Percentiles rank a stretch among this genome's conserved stretches.
Conservation (phyloP, 163 green algal genomes). For the Prototheca wickerhamii region DNA sequence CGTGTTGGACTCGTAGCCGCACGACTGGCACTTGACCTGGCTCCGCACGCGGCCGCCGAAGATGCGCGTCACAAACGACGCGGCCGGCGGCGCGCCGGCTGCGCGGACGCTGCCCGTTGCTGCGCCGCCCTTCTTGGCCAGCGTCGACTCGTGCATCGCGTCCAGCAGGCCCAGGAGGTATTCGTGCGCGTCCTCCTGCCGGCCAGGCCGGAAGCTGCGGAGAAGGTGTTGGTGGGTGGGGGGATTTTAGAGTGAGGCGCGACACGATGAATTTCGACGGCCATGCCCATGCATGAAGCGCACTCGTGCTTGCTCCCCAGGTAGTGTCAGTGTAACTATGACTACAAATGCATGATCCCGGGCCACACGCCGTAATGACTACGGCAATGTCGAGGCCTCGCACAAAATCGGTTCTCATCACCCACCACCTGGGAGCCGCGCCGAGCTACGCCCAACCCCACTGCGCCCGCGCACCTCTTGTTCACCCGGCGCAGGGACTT, state of each 20-base stretch:
- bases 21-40: conserved; percentile 75
- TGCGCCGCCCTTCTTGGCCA: conserved; percentile 29
- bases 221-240: not conserved
- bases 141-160: conserved; percentile 75
- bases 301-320: no score
- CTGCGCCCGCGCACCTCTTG: conserved; percentile 39
- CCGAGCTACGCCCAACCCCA: not conserved
- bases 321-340: conserved; percentile 71
- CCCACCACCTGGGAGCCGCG: conserved; percentile 15
- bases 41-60: conserved; percentile 83
- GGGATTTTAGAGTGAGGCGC: not conserved
- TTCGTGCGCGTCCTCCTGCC: conserved; percentile 96
- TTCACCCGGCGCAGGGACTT: conserved; percentile 49
- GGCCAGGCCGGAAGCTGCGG: conserved; percentile 69
- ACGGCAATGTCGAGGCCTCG: conserved; percentile 14
- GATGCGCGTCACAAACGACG: conserved; percentile 79
- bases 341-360: conserved; percentile 38
- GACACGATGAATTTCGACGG: not conserved
- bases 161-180: conserved; percentile 88
- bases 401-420: conserved; percentile 35
- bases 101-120: conserved; percentile 42
- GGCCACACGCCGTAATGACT: conserved; percentile 17
- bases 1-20: conserved; percentile 70
- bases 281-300: not conserved
- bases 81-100: conserved; percentile 42